Evolutionary conservation across 768 basidiomycete genomes (phyloP), one percentile per base, ranked within the genome.

Genomic region (Gloeophyllum trabeum): DNA sequence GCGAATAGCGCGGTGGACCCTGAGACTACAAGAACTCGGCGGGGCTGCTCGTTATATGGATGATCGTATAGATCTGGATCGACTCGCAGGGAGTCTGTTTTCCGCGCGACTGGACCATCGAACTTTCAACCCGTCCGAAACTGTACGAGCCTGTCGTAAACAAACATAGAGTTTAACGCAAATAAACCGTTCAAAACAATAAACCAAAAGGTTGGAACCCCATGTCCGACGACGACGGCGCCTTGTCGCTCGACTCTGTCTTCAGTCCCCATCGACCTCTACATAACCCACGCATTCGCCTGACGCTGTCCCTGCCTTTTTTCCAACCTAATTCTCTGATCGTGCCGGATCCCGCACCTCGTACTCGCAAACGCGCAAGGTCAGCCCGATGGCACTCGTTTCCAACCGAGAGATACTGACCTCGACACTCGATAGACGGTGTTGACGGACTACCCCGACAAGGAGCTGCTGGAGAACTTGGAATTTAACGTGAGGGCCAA

Each of bases 361-460:
- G 0, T 71, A 80, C 30, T 79, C 78, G 44, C 83, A 81, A 0
- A 90, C 91, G 0, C 53, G 57, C 30, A 74, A 73, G 54, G 91
- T 87, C 16, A n/a, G 66, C 52, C 22, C 20, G 21, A 6, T 25
- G 7, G 5, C 18, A 2, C 10, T 21, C 16, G 13, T 24, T 26
- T 19, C 23, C 16, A 4, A 13, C 18, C n/a, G n/a, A 10, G 18
- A 28, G 4, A 20, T 14, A 6, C 14, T 13, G 45, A 22, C 30
- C 10, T 16, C 24, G n/a, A n/a, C n/a, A n/a, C 24, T 12, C 36
- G 19, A 10, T 49, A 89, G 86, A 79, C 81, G 2, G 74, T 96
- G 2, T 61, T 92, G 37, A 96, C 96, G 0, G 96, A 99, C 59
- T 98, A 97, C 56, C 94, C 94, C 0, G 94, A 97, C 47, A 51